Base-by-base conservation (phyloP, 1,284 basidiomycete species). In the Leccinum ambiguum region DNA sequence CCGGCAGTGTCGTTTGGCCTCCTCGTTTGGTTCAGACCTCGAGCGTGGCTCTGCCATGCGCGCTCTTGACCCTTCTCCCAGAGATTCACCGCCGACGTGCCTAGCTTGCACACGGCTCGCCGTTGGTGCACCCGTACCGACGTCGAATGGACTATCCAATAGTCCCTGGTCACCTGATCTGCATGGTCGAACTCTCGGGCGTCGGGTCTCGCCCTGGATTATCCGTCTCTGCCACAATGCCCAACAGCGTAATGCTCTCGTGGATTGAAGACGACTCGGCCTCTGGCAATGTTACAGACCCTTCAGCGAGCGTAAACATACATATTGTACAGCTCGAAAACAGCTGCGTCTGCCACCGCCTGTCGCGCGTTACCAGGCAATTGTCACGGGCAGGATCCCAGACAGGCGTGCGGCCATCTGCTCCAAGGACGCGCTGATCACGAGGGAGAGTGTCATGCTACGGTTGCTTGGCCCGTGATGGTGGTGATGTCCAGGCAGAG, bases 291-390 rank as follows among this genome's bases (percentile, higher is more conserved):
- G 53, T n/a, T 21, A 13, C 39, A 2, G 3, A 57, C 18, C 62
- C 43, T 45, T 23, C 59, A 0, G 6, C 60, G 4, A 82, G 78
- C 8, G 79, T 72, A 66, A 88, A 81, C 61, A 82, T 75, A 65
- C 87, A 82, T 2, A 82, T 85, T 14, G 83, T 85, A 69, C 81
- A 87, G 67, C 84, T 81, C 6, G 78, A 76, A 43, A 87, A 79
- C 10, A 88, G 80, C 67, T 88, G 84, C 0, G 85, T 82, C 67
- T 89, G 83, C 86, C 86, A 89, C 65, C 83, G 82, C 60, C 84
- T 69, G 23, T 73, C 72, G 63, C 82, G 80, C n/a, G 73, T 67
- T 18, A 84, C 69, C 50, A 85, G 67, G 41, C 68, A 71, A 65
- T 76, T 71, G 65, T 88, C 85, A 88, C 80, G 2, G 77, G 78